Evolutionary conservation across 164 flowering plant species (phyloP).

Genomic region (Buxus sempervirens): DNA sequence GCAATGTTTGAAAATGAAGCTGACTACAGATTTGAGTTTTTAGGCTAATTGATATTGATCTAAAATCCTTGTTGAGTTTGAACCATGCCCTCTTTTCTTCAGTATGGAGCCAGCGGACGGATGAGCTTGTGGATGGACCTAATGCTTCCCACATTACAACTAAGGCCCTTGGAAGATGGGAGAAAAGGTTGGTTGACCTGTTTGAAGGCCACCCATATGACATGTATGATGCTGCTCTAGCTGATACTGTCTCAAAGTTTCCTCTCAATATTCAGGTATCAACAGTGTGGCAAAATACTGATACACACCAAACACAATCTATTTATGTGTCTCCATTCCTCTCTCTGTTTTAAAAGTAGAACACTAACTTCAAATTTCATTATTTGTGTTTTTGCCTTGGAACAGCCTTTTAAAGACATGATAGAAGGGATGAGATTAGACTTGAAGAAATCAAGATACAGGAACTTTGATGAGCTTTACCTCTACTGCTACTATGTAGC

Average conservation of each 20-base stretch:
- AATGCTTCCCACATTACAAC: conserved; percentile 29
- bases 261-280: conserved; percentile 24
- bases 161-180: conserved; percentile 27
- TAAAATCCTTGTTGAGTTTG: too few relatives aligned
- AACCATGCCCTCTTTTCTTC: background rate
- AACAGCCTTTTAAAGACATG: conserved; percentile 29
- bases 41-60: too few relatives aligned
- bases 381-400: background rate
- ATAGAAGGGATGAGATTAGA: conserved; percentile 28
- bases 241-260: conserved; percentile 25
- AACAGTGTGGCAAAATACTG: background rate
- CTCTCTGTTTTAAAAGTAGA: background rate
- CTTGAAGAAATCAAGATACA: conserved; percentile 27
- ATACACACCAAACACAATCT: too few relatives aligned
- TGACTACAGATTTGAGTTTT: too few relatives aligned
- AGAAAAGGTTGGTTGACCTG: conserved; percentile 19
- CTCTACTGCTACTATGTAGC: conserved; percentile 33
- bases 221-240: conserved; percentile 31
- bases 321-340: too few relatives aligned
- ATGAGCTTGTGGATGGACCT: conserved; percentile 32
- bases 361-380: background rate
- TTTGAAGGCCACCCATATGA: conserved; percentile 27
- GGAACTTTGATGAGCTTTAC: conserved; percentile 29
- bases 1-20: too few relatives aligned
- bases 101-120: conserved; percentile 32